Evolutionary conservation across 1,284 basidiomycete species (phyloP), one percentile per base, ranked within the genome.

Genomic region (Termitomyces sp.): DNA sequence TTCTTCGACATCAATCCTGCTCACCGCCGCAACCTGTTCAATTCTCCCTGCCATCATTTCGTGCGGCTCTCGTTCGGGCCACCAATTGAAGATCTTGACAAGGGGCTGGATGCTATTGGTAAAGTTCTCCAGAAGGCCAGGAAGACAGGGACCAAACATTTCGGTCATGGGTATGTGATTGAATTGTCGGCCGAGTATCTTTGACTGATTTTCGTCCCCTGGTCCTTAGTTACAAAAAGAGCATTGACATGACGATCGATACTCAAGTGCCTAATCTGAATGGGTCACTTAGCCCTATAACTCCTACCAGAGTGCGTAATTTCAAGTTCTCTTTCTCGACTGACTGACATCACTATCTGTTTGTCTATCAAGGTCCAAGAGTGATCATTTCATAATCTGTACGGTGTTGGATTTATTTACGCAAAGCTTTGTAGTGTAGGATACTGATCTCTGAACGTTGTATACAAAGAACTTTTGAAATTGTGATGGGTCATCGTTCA

Each of bases 21-120:
- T n/a, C 88, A 93, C 64, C 77, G 89, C 60, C 77, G 87, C 54
- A 86, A 97, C 69, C 75, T 97, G 52, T 91, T 96, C 74, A 84
- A 88, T 64, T 94, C 91, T 5, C 92, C 94, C 14, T 95, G 92
- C 72, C 91, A 93, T 69, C 86, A 90, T 66, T 96, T 89, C 62
- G 84, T 94, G 26, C 81, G 92, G 21, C 70, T 94, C 53, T 88
- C 87, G 14, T 97, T 94, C 66, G 94, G 95, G 0, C 95, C 94
- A 2, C 86, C 88, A 21, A 62, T 95, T 46, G 81, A 84, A 51
- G 86, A 88, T 63, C 79, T 97, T 46, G 88, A 96, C 61, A 86
- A 78, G 72, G 91, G 91, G 79, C 66, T 97, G 40, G 90, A 97
- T 67, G 92, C 92, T 1, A 93, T 97, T 33, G 86, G 77, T 52